phyloP scores from a whole-genome alignment of 257 asterid species.

The Cynanchum wilfordii region DNA sequence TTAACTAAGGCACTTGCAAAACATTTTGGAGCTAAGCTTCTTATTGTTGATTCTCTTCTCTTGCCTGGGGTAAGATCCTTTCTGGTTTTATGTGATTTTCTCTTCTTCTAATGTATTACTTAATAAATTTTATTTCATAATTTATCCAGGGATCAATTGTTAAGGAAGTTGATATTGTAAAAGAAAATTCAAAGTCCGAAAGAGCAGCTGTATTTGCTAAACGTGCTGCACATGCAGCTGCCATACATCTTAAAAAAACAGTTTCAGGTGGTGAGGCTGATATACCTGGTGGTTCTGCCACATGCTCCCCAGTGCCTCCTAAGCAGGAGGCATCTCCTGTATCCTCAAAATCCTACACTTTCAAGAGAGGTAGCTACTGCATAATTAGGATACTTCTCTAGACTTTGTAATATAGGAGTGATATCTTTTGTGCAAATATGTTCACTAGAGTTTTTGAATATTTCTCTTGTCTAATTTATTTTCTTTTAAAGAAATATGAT shows the following conservation, averaged over 20 bases:
- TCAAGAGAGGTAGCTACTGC: constrained; percentile 53
- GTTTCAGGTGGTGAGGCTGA: constrained; percentile 72
- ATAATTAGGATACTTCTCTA: neutral
- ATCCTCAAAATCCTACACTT: constrained; percentile 56
- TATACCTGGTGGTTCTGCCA: constrained; percentile 51
- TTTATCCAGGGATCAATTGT: constrained; percentile 51
- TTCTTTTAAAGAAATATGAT: neutral
- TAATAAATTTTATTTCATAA: neutral
- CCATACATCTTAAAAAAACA: constrained; percentile 62
- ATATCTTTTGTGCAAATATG: neutral
- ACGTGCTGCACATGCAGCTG: constrained; percentile 45
- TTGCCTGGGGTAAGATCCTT: constrained; percentile 66
- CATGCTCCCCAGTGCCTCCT: constrained; percentile 55
- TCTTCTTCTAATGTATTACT: neutral
- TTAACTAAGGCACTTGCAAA: constrained; percentile 75
- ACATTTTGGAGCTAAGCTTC: constrained; percentile 54
- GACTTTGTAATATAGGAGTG: neutral
- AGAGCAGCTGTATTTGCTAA: constrained; percentile 56
- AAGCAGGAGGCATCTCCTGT: constrained; percentile 85
- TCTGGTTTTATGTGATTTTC: constrained; percentile 3
- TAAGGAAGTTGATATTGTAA: constrained; percentile 58
- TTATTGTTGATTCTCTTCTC: constrained; percentile 59
- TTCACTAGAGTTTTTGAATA: neutral
- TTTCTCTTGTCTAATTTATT: neutral
- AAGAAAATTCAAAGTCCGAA: constrained; percentile 64